Percentiles rank a stretch among this genome's conserved stretches.
These are phyloP conservation scores for Aspergillus quadrilineatus DNA, from an alignment of 2,329 filamentous ascomycete species.

Conservation along the genomic window DNA sequence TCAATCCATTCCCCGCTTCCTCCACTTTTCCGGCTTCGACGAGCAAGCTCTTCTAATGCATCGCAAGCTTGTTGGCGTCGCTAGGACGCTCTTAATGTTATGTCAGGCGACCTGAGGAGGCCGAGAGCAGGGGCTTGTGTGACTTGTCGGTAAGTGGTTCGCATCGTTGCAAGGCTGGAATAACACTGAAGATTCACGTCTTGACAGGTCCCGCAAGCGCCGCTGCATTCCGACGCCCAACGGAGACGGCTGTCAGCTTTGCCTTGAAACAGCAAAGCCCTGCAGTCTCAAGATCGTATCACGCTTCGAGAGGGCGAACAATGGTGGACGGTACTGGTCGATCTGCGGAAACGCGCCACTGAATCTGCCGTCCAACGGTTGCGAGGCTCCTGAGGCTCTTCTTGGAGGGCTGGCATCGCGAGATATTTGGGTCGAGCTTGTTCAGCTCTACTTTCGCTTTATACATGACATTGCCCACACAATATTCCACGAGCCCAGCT, in stretches of 20 bases:
- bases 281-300: constrained; percentile 13
- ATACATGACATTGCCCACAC: constrained; percentile 27
- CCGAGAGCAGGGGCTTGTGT: constrained; percentile 17
- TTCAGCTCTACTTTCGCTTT: constrained; percentile 22
- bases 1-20: no score
- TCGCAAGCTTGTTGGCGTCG: neutral
- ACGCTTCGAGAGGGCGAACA: neutral
- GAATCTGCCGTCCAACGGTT: neutral
- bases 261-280: constrained; percentile 14
- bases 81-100: neutral
- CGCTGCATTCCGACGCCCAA: constrained; percentile 17
- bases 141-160: constrained; percentile 14
- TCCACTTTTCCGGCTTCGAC: neutral
- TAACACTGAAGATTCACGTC: neutral
- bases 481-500: constrained; percentile 23
- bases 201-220: constrained; percentile 15
- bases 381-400: neutral
- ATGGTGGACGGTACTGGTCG: neutral
- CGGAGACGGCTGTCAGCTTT: constrained; percentile 17
- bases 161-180: neutral
- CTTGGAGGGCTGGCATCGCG: constrained; percentile 7
- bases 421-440: constrained; percentile 17
- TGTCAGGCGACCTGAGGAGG: constrained; percentile 8
- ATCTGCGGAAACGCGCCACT: neutral
- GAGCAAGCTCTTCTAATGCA: neutral